phyloP scores from a whole-genome alignment of 23 red algal species.

The Chondrus crispus region DNA sequence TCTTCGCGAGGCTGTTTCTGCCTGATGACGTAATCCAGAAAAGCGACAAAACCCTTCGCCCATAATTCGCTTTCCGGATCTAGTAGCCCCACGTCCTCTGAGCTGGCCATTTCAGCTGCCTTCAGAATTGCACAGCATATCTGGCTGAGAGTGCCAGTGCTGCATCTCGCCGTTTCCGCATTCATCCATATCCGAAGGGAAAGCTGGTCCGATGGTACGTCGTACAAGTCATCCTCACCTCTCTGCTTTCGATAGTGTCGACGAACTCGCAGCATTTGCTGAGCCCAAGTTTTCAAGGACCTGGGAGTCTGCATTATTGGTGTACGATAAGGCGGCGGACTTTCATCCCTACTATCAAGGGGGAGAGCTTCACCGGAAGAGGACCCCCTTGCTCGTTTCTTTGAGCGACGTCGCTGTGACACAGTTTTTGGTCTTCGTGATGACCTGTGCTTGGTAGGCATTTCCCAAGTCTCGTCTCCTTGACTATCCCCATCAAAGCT shows the following conservation, averaged over 20 bases:
- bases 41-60: slow-evolving; percentile 31
- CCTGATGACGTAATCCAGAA: slow-evolving; percentile 10
- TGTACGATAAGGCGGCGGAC: not conserved
- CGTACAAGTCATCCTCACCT: not conserved
- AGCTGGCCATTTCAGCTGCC: slow-evolving; percentile 1
- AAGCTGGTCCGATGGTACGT: not conserved
- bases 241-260: not conserved
- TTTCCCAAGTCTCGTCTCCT: not conserved
- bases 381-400: not conserved
- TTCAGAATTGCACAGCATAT: slow-evolving; percentile 30
- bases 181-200: slow-evolving; percentile 44
- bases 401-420: not conserved
- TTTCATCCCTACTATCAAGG: not conserved
- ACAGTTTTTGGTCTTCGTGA: not conserved
- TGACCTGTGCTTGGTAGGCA: not conserved
- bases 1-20: not conserved
- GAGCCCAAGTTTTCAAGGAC: not conserved
- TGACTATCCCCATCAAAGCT: not conserved
- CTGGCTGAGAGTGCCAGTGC: slow-evolving; percentile 1
- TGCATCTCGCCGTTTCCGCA: slow-evolving; percentile 9
- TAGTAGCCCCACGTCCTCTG: slow-evolving; percentile 3
- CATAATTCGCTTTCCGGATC: slow-evolving; percentile 26
- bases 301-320: no score
- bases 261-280: slow-evolving; percentile 12
- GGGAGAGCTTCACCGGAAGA: no score